Conservation (phyloP, 225 moss, liverwort and hornwort species). For the Sphagnum contortum region DNA sequence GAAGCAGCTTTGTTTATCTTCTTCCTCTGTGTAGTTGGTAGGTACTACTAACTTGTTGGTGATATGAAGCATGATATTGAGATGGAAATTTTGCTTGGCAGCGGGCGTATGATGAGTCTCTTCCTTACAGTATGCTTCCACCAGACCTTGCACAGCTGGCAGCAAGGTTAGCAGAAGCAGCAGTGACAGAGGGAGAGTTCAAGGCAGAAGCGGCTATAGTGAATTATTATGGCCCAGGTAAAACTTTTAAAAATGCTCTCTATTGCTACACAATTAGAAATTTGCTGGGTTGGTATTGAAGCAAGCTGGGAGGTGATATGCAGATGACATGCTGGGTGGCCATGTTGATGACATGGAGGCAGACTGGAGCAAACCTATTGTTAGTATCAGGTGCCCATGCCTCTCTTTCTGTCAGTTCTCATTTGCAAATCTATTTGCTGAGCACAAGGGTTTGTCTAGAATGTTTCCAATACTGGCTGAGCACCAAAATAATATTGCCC, state of each 20-base stretch:
- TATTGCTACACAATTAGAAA: too few relatives aligned
- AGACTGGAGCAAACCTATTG: slow-evolving; percentile 95
- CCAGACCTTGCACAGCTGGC: slow-evolving; percentile 55
- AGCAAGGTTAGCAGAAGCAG: slow-evolving; percentile 68
- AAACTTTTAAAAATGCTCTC: not conserved
- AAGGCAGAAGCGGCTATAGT: slow-evolving; percentile 91
- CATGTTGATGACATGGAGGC: slow-evolving; percentile 99
- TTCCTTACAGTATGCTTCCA: slow-evolving; percentile 61
- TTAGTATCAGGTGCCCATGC: slow-evolving; percentile 67
- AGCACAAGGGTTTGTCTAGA: too few relatives aligned
- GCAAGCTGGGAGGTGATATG: slow-evolving; percentile 10
- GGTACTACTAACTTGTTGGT: too few relatives aligned
- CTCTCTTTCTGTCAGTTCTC: not conserved
- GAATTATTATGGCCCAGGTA: slow-evolving; percentile 94
- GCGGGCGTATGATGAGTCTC: slow-evolving; percentile 77
- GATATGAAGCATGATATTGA: too few relatives aligned
- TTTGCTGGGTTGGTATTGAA: not conserved
- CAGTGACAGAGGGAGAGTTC: slow-evolving; percentile 53
- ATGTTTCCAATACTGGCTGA: too few relatives aligned
- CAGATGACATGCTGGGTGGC: slow-evolving; percentile 98
- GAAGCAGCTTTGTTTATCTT: not conserved
- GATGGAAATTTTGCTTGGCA: slow-evolving; percentile 11
- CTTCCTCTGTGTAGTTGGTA: not conserved
- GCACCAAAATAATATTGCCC: too few relatives aligned
- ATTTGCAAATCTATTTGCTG: not conserved